Percentiles rank a stretch among this genome's conserved stretches.
Evolutionary conservation across 176 grass and related monocot species (phyloP).

Genomic region (Triticum urartu): DNA sequence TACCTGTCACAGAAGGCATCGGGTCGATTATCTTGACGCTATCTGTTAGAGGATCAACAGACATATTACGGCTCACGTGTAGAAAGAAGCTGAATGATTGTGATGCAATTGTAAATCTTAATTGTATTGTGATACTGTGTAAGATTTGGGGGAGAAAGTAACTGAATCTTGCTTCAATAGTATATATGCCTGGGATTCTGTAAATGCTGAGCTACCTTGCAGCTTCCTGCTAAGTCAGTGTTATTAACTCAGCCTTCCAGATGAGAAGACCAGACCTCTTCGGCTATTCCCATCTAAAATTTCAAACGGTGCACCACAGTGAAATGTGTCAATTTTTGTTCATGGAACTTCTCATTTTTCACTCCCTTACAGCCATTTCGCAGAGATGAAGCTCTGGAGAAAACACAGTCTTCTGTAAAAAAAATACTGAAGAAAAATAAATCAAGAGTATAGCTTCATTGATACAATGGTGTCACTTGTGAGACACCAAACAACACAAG

Average conservation of each 20-base stretch:
- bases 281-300: not conserved
- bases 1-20: conserved; percentile 65
- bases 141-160: not conserved
- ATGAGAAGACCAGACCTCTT: not conserved
- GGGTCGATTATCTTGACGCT: conserved; percentile 80
- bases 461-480: conserved; percentile 32
- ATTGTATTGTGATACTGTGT: not conserved
- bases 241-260: not conserved
- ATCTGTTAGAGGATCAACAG: conserved; percentile 80
- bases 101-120: conserved; percentile 22
- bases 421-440: not conserved
- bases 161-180: conserved; percentile 9
- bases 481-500: conserved; percentile 49
- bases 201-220: not conserved
- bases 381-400: not conserved
- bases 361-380: not conserved
- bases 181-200: not conserved
- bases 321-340: no score
- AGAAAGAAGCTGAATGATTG: conserved; percentile 22
- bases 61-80: conserved; percentile 16
- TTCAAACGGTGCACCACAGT: not conserved
- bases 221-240: not conserved
- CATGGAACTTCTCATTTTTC: not conserved
- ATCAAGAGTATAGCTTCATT: conserved; percentile 9
- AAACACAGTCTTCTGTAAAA: not conserved